Evolutionary conservation across 2,329 filamentous ascomycete species (phyloP).

Genomic region (Cercospora berteroae): DNA sequence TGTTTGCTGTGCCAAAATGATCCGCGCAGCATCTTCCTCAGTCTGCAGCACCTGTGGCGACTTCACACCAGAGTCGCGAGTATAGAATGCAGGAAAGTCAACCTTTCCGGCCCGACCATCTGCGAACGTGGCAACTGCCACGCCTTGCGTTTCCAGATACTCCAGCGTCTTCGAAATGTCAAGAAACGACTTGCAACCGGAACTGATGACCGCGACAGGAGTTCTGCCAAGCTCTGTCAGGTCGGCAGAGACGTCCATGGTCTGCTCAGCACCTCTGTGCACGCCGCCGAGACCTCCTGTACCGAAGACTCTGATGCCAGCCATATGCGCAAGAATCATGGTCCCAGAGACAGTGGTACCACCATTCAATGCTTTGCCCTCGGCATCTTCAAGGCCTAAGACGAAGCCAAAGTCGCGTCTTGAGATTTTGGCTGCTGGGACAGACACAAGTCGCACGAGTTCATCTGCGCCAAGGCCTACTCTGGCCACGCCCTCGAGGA

Average conservation of each 20-base stretch:
- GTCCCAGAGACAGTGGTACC: slow-evolving; percentile 93
- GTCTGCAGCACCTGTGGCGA: slow-evolving; percentile 73
- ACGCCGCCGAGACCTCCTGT: slow-evolving; percentile 94
- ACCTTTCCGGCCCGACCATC: slow-evolving; percentile 70
- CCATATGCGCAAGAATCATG: slow-evolving; percentile 81
- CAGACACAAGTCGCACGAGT: slow-evolving; percentile 64
- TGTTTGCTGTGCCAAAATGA: slow-evolving; percentile 74
- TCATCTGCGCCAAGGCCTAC: slow-evolving; percentile 75
- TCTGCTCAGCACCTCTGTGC: slow-evolving; percentile 79
- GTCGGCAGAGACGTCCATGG: slow-evolving; percentile 93
- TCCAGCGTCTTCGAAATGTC: slow-evolving; percentile 90
- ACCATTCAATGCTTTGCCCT: slow-evolving; percentile 70
- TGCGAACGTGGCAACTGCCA: slow-evolving; percentile 83
- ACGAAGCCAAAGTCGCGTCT: slow-evolving; percentile 82
- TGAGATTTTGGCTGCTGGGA: slow-evolving; percentile 73
- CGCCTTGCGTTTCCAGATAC: slow-evolving; percentile 70
- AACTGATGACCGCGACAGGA: slow-evolving; percentile 80
- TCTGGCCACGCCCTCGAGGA: slow-evolving; percentile 76
- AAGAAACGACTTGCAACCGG: slow-evolving; percentile 93
- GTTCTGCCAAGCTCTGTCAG: slow-evolving; percentile 90
- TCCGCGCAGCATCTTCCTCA: slow-evolving; percentile 82
- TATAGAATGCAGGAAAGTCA: slow-evolving; percentile 92
- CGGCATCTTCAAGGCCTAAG: slow-evolving; percentile 67
- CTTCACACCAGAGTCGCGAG: slow-evolving; percentile 75
- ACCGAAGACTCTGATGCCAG: slow-evolving; percentile 88